These are phyloP conservation scores for Pseudocercospora fuligena DNA, from an alignment of 2,329 filamentous ascomycete species.

Conservation along the genomic window DNA sequence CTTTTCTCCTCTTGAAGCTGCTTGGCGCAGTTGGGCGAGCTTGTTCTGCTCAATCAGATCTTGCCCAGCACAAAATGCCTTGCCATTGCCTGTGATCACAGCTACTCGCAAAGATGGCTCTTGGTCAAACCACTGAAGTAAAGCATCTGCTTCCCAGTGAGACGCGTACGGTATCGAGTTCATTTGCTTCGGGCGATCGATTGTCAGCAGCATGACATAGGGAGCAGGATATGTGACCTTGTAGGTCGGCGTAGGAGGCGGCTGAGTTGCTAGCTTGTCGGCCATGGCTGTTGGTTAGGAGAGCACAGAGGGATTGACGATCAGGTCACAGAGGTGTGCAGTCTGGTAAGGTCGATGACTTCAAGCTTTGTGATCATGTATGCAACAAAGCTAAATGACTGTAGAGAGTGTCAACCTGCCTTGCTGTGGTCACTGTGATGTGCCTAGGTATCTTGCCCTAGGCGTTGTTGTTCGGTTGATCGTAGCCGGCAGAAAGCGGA, in stretches of 20 bases:
- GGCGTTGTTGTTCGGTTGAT: conserved; percentile 2
- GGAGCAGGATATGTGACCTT: conserved; percentile 53
- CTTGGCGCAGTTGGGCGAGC: conserved; percentile 30
- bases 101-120: conserved; percentile 39
- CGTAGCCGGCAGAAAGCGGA: conserved; percentile 4
- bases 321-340: background rate
- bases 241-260: conserved; percentile 33
- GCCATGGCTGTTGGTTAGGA: conserved; percentile 22
- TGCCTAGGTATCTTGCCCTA: conserved; percentile 3
- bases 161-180: conserved; percentile 52
- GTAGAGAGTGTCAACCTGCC: background rate
- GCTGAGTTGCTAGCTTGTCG: conserved; percentile 26
- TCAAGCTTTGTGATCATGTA: background rate
- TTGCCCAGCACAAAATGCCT: conserved; percentile 61
- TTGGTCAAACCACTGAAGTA: conserved; percentile 60
- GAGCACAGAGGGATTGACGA: no score
- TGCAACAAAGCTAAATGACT: background rate
- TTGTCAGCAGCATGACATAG: conserved; percentile 58
- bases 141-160: conserved; percentile 55
- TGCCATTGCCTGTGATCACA: conserved; percentile 58
- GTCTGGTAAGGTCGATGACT: background rate
- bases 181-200: conserved; percentile 56
- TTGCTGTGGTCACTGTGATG: background rate
- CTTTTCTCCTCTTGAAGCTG: conserved; percentile 31
- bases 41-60: conserved; percentile 57